Base-by-base conservation (phyloP, 805 yeast species). In the Diddensiella santjacobensis region DNA sequence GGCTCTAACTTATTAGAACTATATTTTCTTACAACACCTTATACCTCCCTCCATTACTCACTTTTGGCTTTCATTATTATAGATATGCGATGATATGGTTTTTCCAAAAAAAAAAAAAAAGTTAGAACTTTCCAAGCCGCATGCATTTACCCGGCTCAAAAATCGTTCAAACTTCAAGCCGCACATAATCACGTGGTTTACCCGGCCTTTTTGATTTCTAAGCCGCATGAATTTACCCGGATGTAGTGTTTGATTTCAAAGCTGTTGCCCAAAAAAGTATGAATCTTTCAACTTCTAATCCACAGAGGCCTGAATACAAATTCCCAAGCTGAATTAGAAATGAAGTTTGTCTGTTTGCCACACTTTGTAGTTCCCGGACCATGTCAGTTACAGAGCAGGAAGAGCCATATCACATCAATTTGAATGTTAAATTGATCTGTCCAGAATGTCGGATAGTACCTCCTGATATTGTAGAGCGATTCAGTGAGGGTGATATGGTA, bases 401-500 rank as follows among this genome's bases (percentile, higher is more conserved):
- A 11, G 57, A 50, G 47, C 54, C 57, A 20, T 59, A 49, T 43
- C 66, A 62, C 49, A 61, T 57, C 40, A 66, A 91, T 69, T 74
- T 91, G 63, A 91, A 88, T 65, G 89, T 91, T 56, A 86, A 87
- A 11, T 73, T 91, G 54, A 83, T 91, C 15, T 91, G 99, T 65
- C 98, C 98, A 1, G 99, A 91, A 63, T 91, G 99, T 71, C 85
- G 88, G 64, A 90, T 87, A 29, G 87, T 81, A 61, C 99, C 99
- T 11, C 99, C 99, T 3, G 96, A 91, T 61, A 74, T 91, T 54
- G 87, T 90, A 22, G 99, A 91, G 70, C 73, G 97, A 58, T 95
- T 90, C 62, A 85, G 95, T 58, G 98, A 91, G 66, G 99, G 99
- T 37, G 99, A 91, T 67, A 89, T 93, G 59, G 96, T 91, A n/a